Base-by-base conservation (phyloP, 2,329 filamentous ascomycete genomes). In the Neofusicoccum ribis region DNA sequence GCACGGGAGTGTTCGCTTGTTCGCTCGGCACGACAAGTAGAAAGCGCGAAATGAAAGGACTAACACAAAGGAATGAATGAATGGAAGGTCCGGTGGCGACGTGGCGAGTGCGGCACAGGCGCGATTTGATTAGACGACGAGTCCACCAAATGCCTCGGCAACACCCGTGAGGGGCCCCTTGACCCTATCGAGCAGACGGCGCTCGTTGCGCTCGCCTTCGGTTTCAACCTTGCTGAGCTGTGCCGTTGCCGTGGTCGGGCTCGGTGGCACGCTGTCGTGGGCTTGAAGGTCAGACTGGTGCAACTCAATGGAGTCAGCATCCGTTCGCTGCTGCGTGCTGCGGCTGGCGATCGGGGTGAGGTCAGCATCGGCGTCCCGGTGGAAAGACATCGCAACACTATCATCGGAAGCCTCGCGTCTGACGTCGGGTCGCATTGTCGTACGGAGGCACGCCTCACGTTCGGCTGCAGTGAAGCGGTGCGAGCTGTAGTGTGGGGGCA, bases 401-500 rank as follows among this genome's bases (percentile, higher is more conserved):
- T 50, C 63, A 36, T 47, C 23, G 20, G 51, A 56, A 14, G 34
- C 36, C 44, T 59, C 51, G 46, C 52, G 63, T n/a, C 63, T 43
- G 8, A 61, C 54, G 6, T 54, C 61, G 6, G 50, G 61, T 20
- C 61, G 47, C 5, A 49, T n/a, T 4, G 50, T 56, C 7, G 46
- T 51, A 34, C 34, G 51, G 12, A 59, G 52, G n/a, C 36, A 41
- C 5, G 20, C 43, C 6, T 65, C 63, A 3, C 63, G 63, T 36
- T 66, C 58, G 15, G 49, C 41, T 15, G 43, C 34, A n/a, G 60
- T 64, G 66, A 79, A 80, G 61, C 72, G 70, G 68, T 80, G 78
- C 0, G 70, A 71, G 27, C 77, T 77, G 73, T 83, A 83, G 50
- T 74, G 76, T 3, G 81, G 81, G n/a, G 81, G 80, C 52, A 77